A percentile compares a stretch with the other conserved stretches of the same genome.
Conservation (phyloP, 257 asterid genomes). For the Echites panduratus region DNA sequence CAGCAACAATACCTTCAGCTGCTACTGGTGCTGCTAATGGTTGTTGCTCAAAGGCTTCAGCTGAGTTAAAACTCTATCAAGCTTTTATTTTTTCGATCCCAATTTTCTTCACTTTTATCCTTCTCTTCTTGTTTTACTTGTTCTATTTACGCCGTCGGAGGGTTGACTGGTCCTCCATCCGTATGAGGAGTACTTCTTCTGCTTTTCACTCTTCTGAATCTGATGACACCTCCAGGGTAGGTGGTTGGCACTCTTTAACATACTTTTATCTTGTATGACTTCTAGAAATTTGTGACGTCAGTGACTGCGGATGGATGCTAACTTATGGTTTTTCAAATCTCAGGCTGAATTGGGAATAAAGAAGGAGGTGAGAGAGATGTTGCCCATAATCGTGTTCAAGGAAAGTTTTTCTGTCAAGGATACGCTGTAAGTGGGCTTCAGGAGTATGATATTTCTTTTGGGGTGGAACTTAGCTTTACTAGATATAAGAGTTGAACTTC, state of each 20-base stretch:
- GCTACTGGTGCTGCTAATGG: background rate
- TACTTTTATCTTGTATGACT: background rate
- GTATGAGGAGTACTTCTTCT: conserved; percentile 38
- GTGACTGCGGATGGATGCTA: conserved; percentile 9
- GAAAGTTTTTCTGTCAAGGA: conserved; percentile 71
- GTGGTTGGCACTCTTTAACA: background rate
- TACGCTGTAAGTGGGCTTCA: conserved; percentile 43
- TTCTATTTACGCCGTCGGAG: conserved; percentile 67
- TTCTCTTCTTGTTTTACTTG: conserved; percentile 55
- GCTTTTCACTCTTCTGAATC: conserved; percentile 20
- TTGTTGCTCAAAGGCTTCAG: conserved; percentile 29
- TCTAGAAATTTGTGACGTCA: background rate
- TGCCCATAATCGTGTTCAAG: conserved; percentile 65
- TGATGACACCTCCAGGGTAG: conserved; percentile 41
- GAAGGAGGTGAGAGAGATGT: conserved; percentile 84
- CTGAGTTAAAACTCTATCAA: conserved; percentile 61
- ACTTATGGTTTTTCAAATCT: background rate
- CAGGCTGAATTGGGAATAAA: conserved; percentile 74
- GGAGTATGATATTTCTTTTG: background rate
- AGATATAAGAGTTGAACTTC: background rate
- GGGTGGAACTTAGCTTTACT: background rate
- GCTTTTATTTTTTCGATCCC: conserved; percentile 76
- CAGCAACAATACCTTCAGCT: background rate
- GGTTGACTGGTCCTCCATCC: conserved; percentile 61
- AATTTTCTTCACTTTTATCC: conserved; percentile 57